Evolutionary conservation across 306 rosid species (phyloP).

Genomic region (Medicago lupulina): DNA sequence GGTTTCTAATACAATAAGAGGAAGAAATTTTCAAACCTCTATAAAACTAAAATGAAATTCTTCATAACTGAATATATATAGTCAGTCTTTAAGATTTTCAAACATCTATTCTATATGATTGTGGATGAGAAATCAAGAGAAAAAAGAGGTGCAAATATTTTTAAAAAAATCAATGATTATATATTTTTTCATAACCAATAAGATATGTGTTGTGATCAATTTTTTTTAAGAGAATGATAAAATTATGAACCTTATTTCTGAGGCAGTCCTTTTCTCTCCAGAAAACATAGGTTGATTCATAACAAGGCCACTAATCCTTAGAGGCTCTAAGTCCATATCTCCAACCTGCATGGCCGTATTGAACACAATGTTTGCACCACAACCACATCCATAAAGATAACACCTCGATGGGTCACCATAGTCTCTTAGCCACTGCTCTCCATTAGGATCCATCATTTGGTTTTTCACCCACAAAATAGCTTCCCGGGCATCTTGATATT

Average conservation of each 20-base stretch:
- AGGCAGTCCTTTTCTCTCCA: constrained; percentile 54
- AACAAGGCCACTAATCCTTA: constrained; percentile 58
- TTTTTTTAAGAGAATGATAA: neutral
- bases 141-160: too few species aligned
- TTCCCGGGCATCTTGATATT: constrained; percentile 50
- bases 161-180: too few species aligned
- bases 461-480: constrained; percentile 56
- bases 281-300: constrained; percentile 84
- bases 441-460: constrained; percentile 41
- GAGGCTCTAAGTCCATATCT: constrained; percentile 38
- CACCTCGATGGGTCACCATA: constrained; percentile 70
- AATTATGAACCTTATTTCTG: constrained; percentile 50
- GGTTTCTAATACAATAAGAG: too few species aligned
- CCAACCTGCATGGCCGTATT: constrained; percentile 28
- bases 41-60: too few species aligned
- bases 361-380: constrained; percentile 69
- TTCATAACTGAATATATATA: too few species aligned
- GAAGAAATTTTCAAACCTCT: too few species aligned
- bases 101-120: too few species aligned
- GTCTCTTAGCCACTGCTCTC: constrained; percentile 67
- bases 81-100: too few species aligned
- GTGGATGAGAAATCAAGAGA: too few species aligned
- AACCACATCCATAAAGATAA: constrained; percentile 58
- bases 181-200: too few species aligned
- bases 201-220: too few species aligned